Evolutionary conservation across 805 yeast species (phyloP).

Genomic region (Saccharomycopsis malanga): DNA sequence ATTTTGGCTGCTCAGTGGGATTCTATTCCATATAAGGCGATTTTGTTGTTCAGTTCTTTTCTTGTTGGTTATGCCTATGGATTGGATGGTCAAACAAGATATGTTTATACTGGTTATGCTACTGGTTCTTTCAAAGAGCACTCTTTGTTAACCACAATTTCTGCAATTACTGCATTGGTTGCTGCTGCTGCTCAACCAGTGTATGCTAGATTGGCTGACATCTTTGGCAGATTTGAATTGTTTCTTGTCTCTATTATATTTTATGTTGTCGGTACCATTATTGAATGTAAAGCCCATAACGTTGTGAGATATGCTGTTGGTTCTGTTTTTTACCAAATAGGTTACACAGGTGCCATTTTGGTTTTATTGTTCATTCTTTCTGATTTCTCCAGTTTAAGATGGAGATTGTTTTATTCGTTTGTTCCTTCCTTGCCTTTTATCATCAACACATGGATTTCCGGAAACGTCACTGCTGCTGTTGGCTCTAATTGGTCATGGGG

Average conservation of each 20-base stretch:
- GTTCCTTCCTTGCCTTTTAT: constrained; percentile 66
- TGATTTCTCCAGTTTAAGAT: constrained; percentile 60
- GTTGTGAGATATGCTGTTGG: constrained; percentile 51
- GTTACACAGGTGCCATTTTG: constrained; percentile 59
- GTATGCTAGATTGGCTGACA: constrained; percentile 50
- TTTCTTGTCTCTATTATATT: constrained; percentile 40
- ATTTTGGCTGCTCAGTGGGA: constrained; percentile 44
- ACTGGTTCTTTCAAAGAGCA: constrained; percentile 43
- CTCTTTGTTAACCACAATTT: constrained; percentile 44
- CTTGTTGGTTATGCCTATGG: constrained; percentile 53
- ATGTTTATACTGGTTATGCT: constrained; percentile 40
- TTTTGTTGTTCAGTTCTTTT: constrained; percentile 44
- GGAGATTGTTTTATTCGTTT: constrained; percentile 62
- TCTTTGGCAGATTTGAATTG: constrained; percentile 48
- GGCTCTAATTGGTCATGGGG: constrained; percentile 44
- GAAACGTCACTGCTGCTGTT: constrained; percentile 43
- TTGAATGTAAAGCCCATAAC: constrained; percentile 48
- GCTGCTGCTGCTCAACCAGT: constrained; percentile 53
- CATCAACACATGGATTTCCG: constrained; percentile 74
- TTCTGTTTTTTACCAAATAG: constrained; percentile 37
- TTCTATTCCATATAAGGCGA: constrained; percentile 30
- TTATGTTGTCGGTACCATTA: constrained; percentile 49
- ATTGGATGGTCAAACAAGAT: constrained; percentile 45
- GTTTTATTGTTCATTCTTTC: constrained; percentile 51
- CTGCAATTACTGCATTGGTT: constrained; percentile 44